Conservation (phyloP, 768 basidiomycete species). For the Tylopilus rubrobrunneus region DNA sequence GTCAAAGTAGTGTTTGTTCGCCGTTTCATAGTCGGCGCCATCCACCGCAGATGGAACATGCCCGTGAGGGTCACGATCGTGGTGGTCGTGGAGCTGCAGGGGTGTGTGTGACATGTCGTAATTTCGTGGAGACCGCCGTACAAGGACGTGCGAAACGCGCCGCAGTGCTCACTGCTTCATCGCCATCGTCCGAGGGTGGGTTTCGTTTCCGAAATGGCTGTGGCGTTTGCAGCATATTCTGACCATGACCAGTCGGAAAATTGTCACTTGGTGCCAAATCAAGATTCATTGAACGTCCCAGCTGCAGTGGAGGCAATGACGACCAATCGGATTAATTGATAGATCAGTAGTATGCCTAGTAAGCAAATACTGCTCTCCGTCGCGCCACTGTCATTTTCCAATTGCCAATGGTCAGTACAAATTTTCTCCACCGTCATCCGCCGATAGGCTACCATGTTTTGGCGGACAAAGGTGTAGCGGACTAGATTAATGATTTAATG, state of each 20-base stretch:
- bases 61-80: background rate
- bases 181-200: background rate
- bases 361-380: background rate
- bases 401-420: background rate
- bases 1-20: constrained; percentile 28
- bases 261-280: too few relatives aligned
- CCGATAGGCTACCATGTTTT: background rate
- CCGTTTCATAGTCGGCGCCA: constrained; percentile 14
- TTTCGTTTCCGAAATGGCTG: background rate
- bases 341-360: background rate
- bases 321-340: background rate
- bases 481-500: too few relatives aligned
- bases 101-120: background rate
- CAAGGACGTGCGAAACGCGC: background rate
- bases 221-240: background rate
- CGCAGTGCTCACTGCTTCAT: background rate
- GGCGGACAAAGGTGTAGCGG: too few relatives aligned
- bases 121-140: too few relatives aligned
- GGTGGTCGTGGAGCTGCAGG: background rate
- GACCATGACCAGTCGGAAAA: background rate
- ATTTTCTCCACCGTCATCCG: background rate
- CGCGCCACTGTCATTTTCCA: background rate
- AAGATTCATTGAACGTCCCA: background rate
- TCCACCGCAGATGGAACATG: background rate
- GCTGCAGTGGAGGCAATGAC: too few relatives aligned